Percentiles rank a stretch among this genome's conserved stretches.
Conservation (phyloP, 2,329 filamentous ascomycete species). For the Cercospora zeae-maydis region DNA sequence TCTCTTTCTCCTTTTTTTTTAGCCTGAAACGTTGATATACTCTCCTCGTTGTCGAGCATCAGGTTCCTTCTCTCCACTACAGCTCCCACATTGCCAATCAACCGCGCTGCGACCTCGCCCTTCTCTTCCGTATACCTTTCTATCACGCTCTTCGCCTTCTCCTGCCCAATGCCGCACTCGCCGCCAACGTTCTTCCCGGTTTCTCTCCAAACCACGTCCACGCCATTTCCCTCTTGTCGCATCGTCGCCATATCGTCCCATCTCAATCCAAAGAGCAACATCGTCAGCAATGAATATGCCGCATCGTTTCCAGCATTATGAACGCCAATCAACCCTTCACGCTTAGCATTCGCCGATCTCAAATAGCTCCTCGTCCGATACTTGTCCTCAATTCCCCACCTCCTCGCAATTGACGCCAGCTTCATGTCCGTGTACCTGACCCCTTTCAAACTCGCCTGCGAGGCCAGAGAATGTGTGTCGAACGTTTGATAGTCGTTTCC, state of each 20-base stretch:
- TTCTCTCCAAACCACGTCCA: background rate
- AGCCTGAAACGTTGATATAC: background rate
- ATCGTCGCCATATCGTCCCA: background rate
- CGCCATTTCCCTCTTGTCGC: background rate
- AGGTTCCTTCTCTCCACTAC: background rate
- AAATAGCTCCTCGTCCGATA: background rate
- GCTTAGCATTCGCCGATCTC: background rate
- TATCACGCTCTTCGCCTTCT: background rate
- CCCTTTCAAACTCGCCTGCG: background rate
- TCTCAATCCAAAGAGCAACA: conserved; percentile 5
- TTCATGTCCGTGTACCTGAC: background rate
- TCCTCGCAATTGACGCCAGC: conserved; percentile 3
- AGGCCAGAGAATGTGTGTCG: conserved; percentile 2
- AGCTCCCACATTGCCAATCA: background rate
- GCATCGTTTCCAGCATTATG: conserved; percentile 18
- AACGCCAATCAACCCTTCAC: background rate
- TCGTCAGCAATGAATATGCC: conserved; percentile 11
- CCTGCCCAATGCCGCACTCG: background rate
- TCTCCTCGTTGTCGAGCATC: background rate
- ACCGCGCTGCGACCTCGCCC: background rate
- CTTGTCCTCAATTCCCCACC: conserved; percentile 8
- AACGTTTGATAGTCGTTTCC: background rate
- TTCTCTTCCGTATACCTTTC: background rate
- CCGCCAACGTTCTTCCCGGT: background rate
- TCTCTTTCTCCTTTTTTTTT: too few species aligned